Evolutionary conservation across 2,329 filamentous ascomycete genomes (phyloP), one percentile per base, ranked within the genome.

Genomic region (Paecilomyces variotii): DNA sequence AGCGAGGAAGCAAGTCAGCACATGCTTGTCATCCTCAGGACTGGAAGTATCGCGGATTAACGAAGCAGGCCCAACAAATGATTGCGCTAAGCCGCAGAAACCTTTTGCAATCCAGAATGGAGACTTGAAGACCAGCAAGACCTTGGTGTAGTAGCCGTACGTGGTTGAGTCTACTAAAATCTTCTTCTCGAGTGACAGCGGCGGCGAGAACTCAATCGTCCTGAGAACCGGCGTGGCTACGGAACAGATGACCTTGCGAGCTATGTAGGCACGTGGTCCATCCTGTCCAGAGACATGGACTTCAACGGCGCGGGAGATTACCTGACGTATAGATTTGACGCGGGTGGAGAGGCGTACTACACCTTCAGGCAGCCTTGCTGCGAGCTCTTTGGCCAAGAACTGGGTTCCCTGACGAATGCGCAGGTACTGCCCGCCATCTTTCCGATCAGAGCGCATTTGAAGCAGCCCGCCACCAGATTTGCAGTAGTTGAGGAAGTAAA

Each of bases 401-500:
- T 81, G 77, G 0, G 75, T 80, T 11, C 81, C 80, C 56, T 78
- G 68, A 7, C 72, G 71, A 26, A 80, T 66, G 2, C 81, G 74
- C 6, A 84, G 70, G 62, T 81, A 76, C 61, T 84, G 80, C 0
- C 78, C 82, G 10, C 82, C 83, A 54, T 76, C 64, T 61, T 80
- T 80, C 34, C 69, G 62, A 62, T 84, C 82, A 0, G 80, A 81
- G 0, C 79, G 71, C 72, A 84, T 78, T 45, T 76, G 70, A 59
- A 80, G 60, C 4, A 84, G 70, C 0, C 83, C 83, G 5, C 77
- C 76, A 1, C 80, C 79, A 14, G 74, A 74, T 64, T 78, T 80
- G 72, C 77, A 79, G 67, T 84, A 84, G 64, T 83, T 74, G 28
- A 86, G 70, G 63, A 85, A 82, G 64, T 70, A 84, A 2, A 82